A percentile compares a stretch with the other conserved stretches of the same genome.
These are phyloP conservation scores for Piper longum DNA, from an alignment of 164 flowering plant species.

Conservation along the genomic window DNA sequence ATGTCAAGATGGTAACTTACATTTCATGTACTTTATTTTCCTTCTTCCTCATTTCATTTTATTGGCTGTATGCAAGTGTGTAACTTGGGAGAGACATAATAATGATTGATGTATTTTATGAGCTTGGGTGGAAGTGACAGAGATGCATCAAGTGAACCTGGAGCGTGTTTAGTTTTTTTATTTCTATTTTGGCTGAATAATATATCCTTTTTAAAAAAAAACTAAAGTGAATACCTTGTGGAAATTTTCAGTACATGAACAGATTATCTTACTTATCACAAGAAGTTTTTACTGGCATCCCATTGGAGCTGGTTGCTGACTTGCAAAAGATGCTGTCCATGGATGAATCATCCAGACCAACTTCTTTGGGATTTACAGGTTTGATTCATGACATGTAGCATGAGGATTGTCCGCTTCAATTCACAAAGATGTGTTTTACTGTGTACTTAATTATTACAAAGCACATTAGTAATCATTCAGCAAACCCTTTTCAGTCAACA, in stretches of 20 bases:
- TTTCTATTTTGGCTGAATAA: too few species aligned
- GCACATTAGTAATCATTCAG: not conserved
- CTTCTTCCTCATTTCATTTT: too few species aligned
- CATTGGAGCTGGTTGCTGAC: conserved; percentile 60
- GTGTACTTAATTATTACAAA: not conserved
- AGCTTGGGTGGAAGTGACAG: not conserved
- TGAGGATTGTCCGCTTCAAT: not conserved
- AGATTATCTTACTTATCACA: conserved; percentile 61
- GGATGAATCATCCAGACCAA: conserved; percentile 68
- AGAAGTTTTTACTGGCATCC: conserved; percentile 74
- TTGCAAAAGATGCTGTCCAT: conserved; percentile 79
- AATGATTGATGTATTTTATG: too few species aligned
- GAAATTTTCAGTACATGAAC: conserved; percentile 66
- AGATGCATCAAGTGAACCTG: not conserved
- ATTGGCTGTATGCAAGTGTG: not conserved
- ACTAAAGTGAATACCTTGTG: not conserved
- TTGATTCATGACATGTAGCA: not conserved
- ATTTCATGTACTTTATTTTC: too few species aligned
- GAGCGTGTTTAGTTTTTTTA: too few species aligned
- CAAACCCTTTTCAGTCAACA: not conserved
- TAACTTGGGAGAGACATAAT: not conserved
- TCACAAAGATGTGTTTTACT: too few species aligned
- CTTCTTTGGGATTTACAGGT: conserved; percentile 92
- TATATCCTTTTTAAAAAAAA: too few species aligned
- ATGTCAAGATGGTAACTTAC: conserved; percentile 74